Evolutionary conservation across 257 asterid genomes (phyloP).

Genomic region (Nicotiana tomentosiformis): DNA sequence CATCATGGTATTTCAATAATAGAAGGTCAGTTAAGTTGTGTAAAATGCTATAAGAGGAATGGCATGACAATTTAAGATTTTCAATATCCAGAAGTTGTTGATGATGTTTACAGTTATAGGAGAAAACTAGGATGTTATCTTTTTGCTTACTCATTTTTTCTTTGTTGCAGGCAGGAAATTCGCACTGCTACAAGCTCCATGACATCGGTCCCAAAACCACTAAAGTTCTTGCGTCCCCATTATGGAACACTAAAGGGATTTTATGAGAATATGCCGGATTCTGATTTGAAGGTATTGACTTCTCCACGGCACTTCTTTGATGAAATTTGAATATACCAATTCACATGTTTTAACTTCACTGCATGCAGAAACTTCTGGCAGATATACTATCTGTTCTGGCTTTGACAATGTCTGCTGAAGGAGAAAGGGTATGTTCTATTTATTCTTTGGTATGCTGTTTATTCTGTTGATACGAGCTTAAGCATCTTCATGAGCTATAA

Average conservation of each 20-base stretch:
- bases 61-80: background rate
- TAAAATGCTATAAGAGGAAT: background rate
- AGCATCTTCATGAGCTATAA: background rate
- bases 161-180: slow-evolving; percentile 67
- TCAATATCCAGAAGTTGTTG: background rate
- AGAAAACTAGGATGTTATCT: background rate
- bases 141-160: background rate
- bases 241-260: slow-evolving; percentile 74
- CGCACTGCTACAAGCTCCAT: slow-evolving; percentile 92
- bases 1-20: background rate
- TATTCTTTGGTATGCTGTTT: background rate
- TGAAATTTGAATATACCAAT: background rate
- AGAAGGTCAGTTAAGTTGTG: background rate
- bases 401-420: slow-evolving; percentile 95
- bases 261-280: slow-evolving; percentile 60
- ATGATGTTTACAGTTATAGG: background rate
- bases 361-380: slow-evolving; percentile 66
- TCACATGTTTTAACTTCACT: background rate
- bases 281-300: slow-evolving; percentile 60
- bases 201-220: slow-evolving; percentile 94
- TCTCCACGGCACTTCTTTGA: background rate
- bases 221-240: slow-evolving; percentile 93
- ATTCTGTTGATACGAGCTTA: background rate
- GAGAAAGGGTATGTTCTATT: slow-evolving; percentile 65
- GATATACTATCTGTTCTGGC: slow-evolving; percentile 97